A percentile compares a stretch with the other conserved stretches of the same genome.
Evolutionary conservation across 768 basidiomycete genomes (phyloP).

Genomic region (Serendipita sp.): DNA sequence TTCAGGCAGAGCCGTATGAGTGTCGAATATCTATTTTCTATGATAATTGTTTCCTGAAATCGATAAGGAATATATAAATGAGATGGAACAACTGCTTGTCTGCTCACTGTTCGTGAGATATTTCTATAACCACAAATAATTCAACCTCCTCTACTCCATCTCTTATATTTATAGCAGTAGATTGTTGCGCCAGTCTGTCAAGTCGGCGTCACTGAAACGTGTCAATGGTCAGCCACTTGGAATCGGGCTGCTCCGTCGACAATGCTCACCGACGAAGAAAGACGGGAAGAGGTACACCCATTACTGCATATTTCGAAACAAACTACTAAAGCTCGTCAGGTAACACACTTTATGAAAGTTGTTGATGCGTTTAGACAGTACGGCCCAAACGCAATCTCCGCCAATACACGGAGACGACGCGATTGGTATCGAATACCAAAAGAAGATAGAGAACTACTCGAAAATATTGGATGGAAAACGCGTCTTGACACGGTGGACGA

Average conservation of each 20-base stretch:
- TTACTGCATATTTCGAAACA: neutral
- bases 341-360: conserved; percentile 52
- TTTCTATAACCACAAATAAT: too few species aligned
- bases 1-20: neutral
- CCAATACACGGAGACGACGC: conserved; percentile 54
- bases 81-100: too few species aligned
- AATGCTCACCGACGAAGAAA: neutral
- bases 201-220: too few species aligned
- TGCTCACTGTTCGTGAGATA: too few species aligned
- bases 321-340: neutral
- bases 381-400: conserved; percentile 50
- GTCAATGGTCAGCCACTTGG: too few species aligned
- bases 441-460: conserved; percentile 53
- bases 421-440: conserved; percentile 56
- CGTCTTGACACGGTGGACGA: conserved; percentile 69
- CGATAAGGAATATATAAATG: too few species aligned
- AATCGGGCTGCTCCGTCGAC: too few species aligned
- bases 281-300: neutral
- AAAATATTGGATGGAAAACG: conserved; percentile 52
- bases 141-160: too few species aligned
- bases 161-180: too few species aligned
- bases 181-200: too few species aligned
- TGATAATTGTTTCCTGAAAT: too few species aligned
- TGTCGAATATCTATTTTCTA: too few species aligned
- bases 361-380: conserved; percentile 62